Evolutionary conservation across 176 grass and related monocot species (phyloP).

Genomic region (Poa annua): DNA sequence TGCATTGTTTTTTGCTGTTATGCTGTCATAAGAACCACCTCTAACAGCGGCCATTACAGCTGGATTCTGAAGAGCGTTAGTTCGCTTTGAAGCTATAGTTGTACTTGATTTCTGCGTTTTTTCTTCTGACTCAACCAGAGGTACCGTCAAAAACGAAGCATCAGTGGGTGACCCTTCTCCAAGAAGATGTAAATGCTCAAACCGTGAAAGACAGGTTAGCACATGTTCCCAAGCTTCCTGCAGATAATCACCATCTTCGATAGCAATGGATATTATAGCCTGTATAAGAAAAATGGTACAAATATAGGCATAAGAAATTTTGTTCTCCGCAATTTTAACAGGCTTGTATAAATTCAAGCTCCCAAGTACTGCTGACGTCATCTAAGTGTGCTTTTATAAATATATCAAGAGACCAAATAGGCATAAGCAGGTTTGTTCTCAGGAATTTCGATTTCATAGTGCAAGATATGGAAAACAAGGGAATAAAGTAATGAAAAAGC

Average conservation of each 20-base stretch:
- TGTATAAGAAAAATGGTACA: constrained; percentile 39
- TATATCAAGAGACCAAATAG: constrained; percentile 5
- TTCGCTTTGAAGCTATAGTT: constrained; percentile 57
- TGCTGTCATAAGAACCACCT: constrained; percentile 98
- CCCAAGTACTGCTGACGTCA: not conserved
- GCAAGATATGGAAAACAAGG: not conserved
- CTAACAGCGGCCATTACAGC: constrained; percentile 88
- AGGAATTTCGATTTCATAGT: not conserved
- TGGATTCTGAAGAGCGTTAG: constrained; percentile 91
- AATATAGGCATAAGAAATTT: constrained; percentile 17
- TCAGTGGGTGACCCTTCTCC: constrained; percentile 93
- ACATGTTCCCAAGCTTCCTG: constrained; percentile 98
- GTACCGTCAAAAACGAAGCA: constrained; percentile 91
- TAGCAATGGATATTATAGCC: constrained; percentile 97
- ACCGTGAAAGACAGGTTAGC: constrained; percentile 96
- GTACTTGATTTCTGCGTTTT: constrained; percentile 48
- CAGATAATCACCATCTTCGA: constrained; percentile 97
- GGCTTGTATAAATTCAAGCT: not conserved
- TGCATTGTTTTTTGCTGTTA: constrained; percentile 62
- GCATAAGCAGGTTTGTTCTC: constrained; percentile 14
- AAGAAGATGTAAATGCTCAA: constrained; percentile 94
- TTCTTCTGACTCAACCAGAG: constrained; percentile 64
- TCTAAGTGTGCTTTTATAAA: constrained; percentile 11
- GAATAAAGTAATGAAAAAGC: not conserved
- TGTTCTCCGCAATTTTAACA: not conserved